Evolutionary conservation across 2,329 filamentous ascomycete genomes (phyloP).

Genomic region (Aspergillus pseudotamarii): DNA sequence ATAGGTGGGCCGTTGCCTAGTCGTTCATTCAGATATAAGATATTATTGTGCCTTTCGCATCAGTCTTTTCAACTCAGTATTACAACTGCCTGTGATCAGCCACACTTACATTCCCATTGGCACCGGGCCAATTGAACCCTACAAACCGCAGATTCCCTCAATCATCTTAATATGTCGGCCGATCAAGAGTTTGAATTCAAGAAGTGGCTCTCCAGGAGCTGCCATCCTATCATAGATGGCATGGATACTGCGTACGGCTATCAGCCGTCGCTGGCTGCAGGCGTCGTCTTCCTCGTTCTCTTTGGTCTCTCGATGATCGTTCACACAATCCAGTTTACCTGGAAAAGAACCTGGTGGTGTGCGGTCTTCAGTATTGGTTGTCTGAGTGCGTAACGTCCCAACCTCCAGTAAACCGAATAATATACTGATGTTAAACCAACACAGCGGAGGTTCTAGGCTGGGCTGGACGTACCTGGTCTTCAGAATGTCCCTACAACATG

Average conservation of each 20-base stretch:
- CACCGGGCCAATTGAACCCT: not conserved
- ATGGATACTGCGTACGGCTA: constrained; percentile 36
- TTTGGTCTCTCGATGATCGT: constrained; percentile 40
- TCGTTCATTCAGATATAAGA: not conserved
- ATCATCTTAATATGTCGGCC: not conserved
- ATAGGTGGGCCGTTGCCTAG: not conserved
- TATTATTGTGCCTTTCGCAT: not conserved
- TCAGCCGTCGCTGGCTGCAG: constrained; percentile 35
- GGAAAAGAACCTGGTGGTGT: constrained; percentile 45
- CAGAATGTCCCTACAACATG: constrained; percentile 52
- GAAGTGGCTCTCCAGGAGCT: constrained; percentile 23
- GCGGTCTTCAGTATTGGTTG: constrained; percentile 41
- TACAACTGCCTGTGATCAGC: not conserved
- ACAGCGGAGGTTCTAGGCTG: constrained; percentile 51
- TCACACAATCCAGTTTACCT: constrained; percentile 38
- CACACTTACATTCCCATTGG: not conserved
- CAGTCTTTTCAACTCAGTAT: not conserved
- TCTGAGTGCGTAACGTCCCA: constrained; percentile 29
- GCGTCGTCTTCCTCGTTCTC: constrained; percentile 37
- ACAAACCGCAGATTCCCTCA: not conserved
- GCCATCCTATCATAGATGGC: constrained; percentile 30
- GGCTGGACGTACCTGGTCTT: constrained; percentile 53
- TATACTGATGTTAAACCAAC: not conserved
- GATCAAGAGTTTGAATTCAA: constrained; percentile 3
- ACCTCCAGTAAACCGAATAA: not conserved